Percentiles rank a stretch among this genome's conserved stretches.
Conservation (phyloP, 2,329 filamentous ascomycete species). For the Biscogniauxia sp. region DNA sequence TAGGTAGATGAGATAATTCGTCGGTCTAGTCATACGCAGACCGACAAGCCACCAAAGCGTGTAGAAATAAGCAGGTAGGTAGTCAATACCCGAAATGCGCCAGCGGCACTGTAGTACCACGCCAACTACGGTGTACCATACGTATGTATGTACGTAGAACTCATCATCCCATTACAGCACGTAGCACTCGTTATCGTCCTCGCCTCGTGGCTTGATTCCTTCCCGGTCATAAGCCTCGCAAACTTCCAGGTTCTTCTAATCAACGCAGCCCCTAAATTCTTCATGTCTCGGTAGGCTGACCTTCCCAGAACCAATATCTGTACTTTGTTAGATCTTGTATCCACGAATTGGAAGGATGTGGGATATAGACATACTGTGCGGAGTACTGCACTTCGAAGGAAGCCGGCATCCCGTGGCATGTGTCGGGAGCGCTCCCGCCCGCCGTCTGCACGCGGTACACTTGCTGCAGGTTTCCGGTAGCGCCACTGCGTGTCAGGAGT, state of each 20-base stretch:
- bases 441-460: slow-evolving; percentile 84
- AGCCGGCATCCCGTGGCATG: slow-evolving; percentile 63
- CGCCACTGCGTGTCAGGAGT: slow-evolving; percentile 54
- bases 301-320: slow-evolving; percentile 33
- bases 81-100: no score
- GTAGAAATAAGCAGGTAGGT: no score
- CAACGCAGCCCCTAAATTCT: slow-evolving; percentile 1
- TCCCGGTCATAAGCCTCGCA: neutral
- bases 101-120: no score
- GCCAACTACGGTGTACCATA: no score
- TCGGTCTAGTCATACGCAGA: no score
- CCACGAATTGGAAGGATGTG: neutral
- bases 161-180: neutral
- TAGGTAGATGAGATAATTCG: no score
- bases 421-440: slow-evolving; percentile 72
- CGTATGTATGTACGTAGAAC: no score
- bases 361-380: slow-evolving; percentile 68
- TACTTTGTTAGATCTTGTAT: neutral
- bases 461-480: slow-evolving; percentile 65
- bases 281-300: slow-evolving; percentile 1
- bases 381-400: slow-evolving; percentile 76
- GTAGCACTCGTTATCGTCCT: neutral
- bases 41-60: no score
- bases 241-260: neutral
- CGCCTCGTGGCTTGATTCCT: neutral